These are phyloP conservation scores for Saccharomyces hybrid DNA, from an alignment of 1,139 yeast genomes.

Conservation along the genomic window DNA sequence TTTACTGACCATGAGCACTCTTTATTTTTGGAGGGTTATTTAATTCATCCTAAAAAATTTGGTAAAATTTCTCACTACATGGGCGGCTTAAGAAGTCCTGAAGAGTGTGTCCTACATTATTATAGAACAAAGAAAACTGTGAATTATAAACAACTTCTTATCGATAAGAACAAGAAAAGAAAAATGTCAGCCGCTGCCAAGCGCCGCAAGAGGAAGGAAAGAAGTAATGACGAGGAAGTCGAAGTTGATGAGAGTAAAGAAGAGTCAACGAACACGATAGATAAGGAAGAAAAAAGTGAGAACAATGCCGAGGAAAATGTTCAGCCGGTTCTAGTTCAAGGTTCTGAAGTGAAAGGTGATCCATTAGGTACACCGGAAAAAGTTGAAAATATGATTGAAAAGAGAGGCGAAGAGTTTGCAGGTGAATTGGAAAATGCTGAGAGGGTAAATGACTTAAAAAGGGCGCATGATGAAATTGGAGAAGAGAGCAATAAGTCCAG, in stretches of 20 bases:
- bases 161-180: constrained; percentile 56
- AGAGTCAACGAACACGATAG: not conserved
- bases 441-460: not conserved
- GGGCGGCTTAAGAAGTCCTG: constrained; percentile 74
- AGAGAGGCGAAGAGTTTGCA: not conserved
- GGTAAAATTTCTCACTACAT: constrained; percentile 76
- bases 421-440: not conserved
- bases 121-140: constrained; percentile 73
- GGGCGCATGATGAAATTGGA: not conserved
- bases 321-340: not conserved
- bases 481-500: not conserved
- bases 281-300: not conserved
- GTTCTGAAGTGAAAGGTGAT: not conserved
- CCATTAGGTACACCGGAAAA: not conserved
- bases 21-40: constrained; percentile 71
- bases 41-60: constrained; percentile 76
- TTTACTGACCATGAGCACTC: constrained; percentile 75
- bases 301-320: not conserved
- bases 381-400: not conserved
- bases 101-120: constrained; percentile 89
- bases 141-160: constrained; percentile 68
- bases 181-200: constrained; percentile 41
- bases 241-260: constrained; percentile 27
- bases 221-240: constrained; percentile 23
- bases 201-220: constrained; percentile 27